A percentile compares a stretch with the other conserved stretches of the same genome.
Evolutionary conservation across 805 yeast species (phyloP).

Genomic region (Saturnispora quitensis): DNA sequence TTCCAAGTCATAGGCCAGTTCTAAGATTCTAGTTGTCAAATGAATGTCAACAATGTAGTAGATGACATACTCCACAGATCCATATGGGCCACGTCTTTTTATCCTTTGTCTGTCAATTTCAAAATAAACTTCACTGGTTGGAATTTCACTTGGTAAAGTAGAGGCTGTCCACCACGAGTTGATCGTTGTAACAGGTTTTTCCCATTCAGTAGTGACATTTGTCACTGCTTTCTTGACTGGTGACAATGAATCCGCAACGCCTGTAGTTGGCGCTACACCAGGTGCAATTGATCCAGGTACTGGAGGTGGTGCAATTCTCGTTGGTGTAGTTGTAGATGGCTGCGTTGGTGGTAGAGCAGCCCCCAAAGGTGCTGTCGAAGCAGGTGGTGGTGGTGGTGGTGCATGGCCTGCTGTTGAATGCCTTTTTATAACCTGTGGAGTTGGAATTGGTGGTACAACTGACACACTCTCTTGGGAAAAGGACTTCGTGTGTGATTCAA

Average conservation of each 20-base stretch:
- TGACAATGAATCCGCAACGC: not conserved
- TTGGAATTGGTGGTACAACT: constrained; percentile 3
- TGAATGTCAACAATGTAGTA: constrained; percentile 68
- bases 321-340: constrained; percentile 11
- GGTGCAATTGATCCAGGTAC: constrained; percentile 1
- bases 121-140: constrained; percentile 39
- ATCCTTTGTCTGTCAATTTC: constrained; percentile 57
- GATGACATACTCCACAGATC: constrained; percentile 40
- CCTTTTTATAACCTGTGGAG: not conserved
- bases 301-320: constrained; percentile 11
- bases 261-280: not conserved
- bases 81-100: constrained; percentile 47
- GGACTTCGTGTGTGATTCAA: not conserved
- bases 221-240: not conserved
- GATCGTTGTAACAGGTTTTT: constrained; percentile 12
- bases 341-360: constrained; percentile 12
- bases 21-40: constrained; percentile 55
- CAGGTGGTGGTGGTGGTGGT: constrained; percentile 13
- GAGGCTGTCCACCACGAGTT: constrained; percentile 60
- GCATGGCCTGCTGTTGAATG: constrained; percentile 8
- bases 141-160: constrained; percentile 46
- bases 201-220: not conserved
- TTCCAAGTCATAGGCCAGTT: constrained; percentile 43
- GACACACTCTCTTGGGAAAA: not conserved
- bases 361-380: too few relatives aligned